Evolutionary conservation across 495 filamentous ascomycete genomes (phyloP).

Genomic region (Thermothielavioides terrestris): DNA sequence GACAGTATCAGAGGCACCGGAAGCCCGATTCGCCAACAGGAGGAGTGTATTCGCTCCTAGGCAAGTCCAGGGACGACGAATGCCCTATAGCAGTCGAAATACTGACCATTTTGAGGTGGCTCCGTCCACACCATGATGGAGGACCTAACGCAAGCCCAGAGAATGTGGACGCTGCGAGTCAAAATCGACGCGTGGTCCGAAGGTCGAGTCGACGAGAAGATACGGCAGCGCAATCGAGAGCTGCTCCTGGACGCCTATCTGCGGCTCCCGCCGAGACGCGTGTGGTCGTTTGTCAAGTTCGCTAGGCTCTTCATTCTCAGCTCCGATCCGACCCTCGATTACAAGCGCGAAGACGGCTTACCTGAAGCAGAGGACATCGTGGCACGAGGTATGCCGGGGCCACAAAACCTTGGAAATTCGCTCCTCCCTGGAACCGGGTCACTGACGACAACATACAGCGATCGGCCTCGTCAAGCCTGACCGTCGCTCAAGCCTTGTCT

Average conservation of each 20-base stretch:
- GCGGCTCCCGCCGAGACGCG: slow-evolving; percentile 11
- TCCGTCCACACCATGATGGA: background rate
- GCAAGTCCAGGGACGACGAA: background rate
- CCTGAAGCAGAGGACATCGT: no score
- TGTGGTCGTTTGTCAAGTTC: slow-evolving; percentile 16
- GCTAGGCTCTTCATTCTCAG: slow-evolving; percentile 12
- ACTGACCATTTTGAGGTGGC: slow-evolving; percentile 8
- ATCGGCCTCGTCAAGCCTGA: background rate
- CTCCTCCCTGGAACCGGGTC: no score
- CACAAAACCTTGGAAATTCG: no score
- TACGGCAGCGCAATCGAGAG: slow-evolving; percentile 18
- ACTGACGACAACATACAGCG: background rate
- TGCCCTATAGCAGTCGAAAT: background rate
- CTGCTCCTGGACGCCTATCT: slow-evolving; percentile 18
- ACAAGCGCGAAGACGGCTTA: background rate
- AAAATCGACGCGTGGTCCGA: slow-evolving; percentile 19
- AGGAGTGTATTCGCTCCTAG: background rate
- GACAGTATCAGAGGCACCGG: background rate
- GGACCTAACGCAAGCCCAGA: slow-evolving; percentile 6
- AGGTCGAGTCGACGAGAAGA: slow-evolving; percentile 13
- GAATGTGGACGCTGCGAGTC: slow-evolving; percentile 15
- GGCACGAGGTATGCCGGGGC: no score
- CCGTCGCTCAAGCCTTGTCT: background rate
- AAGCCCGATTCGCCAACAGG: background rate
- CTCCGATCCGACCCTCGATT: background rate